Base-by-base conservation (phyloP, 176 grass and related monocot genomes). In the Cocos nucifera region DNA sequence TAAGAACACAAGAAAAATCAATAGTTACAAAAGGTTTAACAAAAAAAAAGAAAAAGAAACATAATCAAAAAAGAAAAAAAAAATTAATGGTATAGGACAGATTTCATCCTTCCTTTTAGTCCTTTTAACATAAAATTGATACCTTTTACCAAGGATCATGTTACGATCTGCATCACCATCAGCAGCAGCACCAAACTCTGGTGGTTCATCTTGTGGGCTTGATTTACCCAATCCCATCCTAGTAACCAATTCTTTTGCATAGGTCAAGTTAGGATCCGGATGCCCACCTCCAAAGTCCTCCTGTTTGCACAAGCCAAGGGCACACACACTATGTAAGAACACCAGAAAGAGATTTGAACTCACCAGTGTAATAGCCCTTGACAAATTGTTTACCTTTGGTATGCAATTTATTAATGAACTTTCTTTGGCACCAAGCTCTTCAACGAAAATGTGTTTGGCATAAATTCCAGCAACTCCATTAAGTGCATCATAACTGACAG, bases 121-220 rank as follows among this genome's bases (percentile, higher is more conserved):
- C 19, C 14, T n/a, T 14, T 55, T 20, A 15, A 10, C 9, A 66
- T 8, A 9, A 3, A 50, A 55, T 73, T 12, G 55, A 63, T 77
- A 97, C 92, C 92, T 83, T 97, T 97, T 97, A 26, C 92, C 92
- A 62, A 97, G 87, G 63, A 97, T 71, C 92, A 97, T 97, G 62
- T 97, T 97, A 23, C 93, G 78, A 65, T 97, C 93, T 74, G 93
- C 93, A 97, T 97, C 93, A 58, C 93, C 93, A 83, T 97, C 93
- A 60, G 87, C 87, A 59, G 93, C 93, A 16, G 87, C 93, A 62
- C 93, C 93, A 80, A 91, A 97, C 69, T 97, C 93, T 69, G 93
- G 93, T 16, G 87, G 87, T 15, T 91, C 84, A 21, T 54, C 59
- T 53, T 71, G 73, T 70, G 86, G 74, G 61, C 70, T 58, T 58